A percentile compares a stretch with the other conserved stretches of the same genome.
Conservation (phyloP, 805 yeast genomes). For the Candida qinlingensis region DNA sequence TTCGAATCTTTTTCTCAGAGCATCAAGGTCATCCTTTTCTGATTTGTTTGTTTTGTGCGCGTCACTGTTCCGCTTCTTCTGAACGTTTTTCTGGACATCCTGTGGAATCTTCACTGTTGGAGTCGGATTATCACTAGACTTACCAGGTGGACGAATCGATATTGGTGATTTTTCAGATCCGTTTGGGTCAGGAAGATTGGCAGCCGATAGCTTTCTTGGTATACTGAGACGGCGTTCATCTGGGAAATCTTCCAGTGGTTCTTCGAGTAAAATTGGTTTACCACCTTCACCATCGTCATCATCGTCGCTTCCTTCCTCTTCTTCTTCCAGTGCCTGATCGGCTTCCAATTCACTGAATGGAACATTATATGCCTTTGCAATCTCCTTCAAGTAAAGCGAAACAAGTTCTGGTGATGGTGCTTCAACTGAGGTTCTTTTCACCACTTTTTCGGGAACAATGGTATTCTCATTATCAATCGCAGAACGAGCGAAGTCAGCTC, state of each 20-base stretch:
- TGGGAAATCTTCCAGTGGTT: conserved; percentile 23
- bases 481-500: conserved; percentile 48
- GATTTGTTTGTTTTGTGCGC: conserved; percentile 17
- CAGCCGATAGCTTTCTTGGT: conserved; percentile 20
- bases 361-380: conserved; percentile 73
- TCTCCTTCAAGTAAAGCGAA: conserved; percentile 65
- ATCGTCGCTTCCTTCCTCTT: conserved; percentile 29
- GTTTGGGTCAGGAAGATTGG: conserved; percentile 15
- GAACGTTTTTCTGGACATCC: conserved; percentile 34
- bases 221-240: conserved; percentile 16
- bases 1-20: conserved; percentile 66
- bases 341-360: conserved; percentile 55
- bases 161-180: conserved; percentile 32
- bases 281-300: conserved; percentile 27
- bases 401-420: conserved; percentile 68
- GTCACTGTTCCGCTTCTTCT: conserved; percentile 23
- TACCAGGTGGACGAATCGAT: conserved; percentile 36
- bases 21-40: conserved; percentile 51
- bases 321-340: conserved; percentile 19
- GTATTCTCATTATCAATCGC: conserved; percentile 47
- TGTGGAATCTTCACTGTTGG: conserved; percentile 36
- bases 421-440: conserved; percentile 54
- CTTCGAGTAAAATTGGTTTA: conserved; percentile 33
- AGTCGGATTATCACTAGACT: conserved; percentile 34
- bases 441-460: conserved; percentile 63